Conservation (phyloP, 2,329 filamentous ascomycete genomes). For the Huntiella abstrusa region DNA sequence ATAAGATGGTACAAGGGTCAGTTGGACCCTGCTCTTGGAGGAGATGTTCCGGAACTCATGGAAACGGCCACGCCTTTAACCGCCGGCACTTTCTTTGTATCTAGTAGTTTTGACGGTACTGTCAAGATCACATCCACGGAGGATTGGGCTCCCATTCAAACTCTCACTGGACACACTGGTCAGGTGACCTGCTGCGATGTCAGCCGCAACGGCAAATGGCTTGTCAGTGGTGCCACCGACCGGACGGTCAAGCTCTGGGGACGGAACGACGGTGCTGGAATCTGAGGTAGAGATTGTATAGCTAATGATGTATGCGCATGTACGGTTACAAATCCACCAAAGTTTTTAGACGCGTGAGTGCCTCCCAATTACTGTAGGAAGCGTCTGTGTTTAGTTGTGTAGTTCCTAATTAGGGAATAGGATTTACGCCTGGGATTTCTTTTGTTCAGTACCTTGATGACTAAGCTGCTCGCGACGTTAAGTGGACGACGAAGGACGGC, state of each 20-base stretch:
- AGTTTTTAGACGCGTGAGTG: too few relatives aligned
- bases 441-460: too few relatives aligned
- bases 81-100: conserved; percentile 79
- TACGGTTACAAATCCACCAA: not conserved
- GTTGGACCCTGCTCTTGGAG: conserved; percentile 50
- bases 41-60: conserved; percentile 35
- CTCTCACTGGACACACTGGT: conserved; percentile 73
- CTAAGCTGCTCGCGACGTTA: too few relatives aligned
- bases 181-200: conserved; percentile 85
- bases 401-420: too few relatives aligned
- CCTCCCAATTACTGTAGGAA: too few relatives aligned
- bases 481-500: not conserved
- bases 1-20: conserved; percentile 82
- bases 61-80: conserved; percentile 65
- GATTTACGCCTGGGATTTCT: too few relatives aligned
- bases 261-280: conserved; percentile 49
- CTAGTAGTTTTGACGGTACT: conserved; percentile 79
- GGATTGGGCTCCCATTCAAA: conserved; percentile 83
- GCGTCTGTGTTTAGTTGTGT: too few relatives aligned
- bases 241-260: conserved; percentile 94
- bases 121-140: conserved; percentile 93
- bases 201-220: conserved; percentile 71
- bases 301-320: conserved; percentile 70
- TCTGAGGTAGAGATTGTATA: conserved; percentile 55
- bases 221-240: conserved; percentile 86